Base-by-base conservation (phyloP, 1,284 basidiomycete genomes). In the Malassezia caprae region DNA sequence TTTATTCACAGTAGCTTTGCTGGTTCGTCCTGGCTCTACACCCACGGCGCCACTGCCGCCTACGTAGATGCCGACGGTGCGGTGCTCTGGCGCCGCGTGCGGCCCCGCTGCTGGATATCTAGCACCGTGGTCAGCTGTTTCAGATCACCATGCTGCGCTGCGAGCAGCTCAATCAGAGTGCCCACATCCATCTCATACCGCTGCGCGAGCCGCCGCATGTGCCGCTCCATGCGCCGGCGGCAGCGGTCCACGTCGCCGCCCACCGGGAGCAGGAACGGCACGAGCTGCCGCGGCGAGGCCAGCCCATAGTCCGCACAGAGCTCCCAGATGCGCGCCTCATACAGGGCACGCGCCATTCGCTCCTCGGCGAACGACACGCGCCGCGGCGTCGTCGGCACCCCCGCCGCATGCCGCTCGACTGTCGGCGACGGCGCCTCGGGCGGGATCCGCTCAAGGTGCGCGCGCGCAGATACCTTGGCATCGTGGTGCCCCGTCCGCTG, bases 401-500 rank as follows among this genome's bases (percentile, higher is more conserved):
- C 17, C 27, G 39, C 8, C 12, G 5, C 31, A n/a, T 31, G 39
- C 17, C 40, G 43, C 26, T 46, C 42, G 5, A 46, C 21, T 7
- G 41, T 37, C 1, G 42, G 42, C 32, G 41, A 45, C 24, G 51
- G 43, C 34, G 44, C 42, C 13, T 52, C 43, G 2, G n/a, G 11
- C 24, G 34, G 35, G n/a, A 23, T n/a, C 34, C 15, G n/a, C 35
- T 15, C 19, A 12, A 24, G 21, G 15, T 27, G 40, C 17, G 19
- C 45, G n/a, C 49, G 47, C 17, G 58, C 58, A 4, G 37, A 17
- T 2, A 41, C 58, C 39, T 59, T 59, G 39, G 58, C 58, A 3
- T 59, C 48, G 41, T 51, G 57, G 35, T 59, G 57, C 31, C 53
- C 52, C 6, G 28, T 44, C 40, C 57, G 47, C 31, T 59, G 51